Evolutionary conservation across 805 yeast genomes (phyloP), one percentile per base, ranked within the genome.

Genomic region (Brettanomyces naardenensis): DNA sequence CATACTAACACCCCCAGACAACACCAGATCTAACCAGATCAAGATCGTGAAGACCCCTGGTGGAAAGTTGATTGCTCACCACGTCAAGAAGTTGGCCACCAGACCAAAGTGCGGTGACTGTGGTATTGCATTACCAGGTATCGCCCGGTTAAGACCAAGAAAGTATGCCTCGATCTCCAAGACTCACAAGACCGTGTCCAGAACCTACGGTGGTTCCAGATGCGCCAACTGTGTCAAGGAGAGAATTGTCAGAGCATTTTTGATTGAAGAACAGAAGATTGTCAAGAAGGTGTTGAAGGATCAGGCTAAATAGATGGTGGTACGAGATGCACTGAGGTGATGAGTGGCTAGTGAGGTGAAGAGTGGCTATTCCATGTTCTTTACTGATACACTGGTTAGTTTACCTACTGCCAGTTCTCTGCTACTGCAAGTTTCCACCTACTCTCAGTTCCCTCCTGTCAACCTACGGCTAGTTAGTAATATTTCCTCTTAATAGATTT

Each of bases 1-100:
- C 11, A 15, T 21, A 13, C 21, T 17, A 19, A 26, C 20, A n/a
- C n/a, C 4, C 17, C 7, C 60, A 85, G 94, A 88, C 95, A 92
- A 92, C 95, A 89, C 98, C 82, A 83, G 81, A 73, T 92, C 98
- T 61, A 92, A 92, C 95, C 86, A 84, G 79, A 90, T 92, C 79
- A 90, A 85, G 89, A 95, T 90, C 73, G 95, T 90, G 63, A 92
- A 90, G 86, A 92, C 99, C 74, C 98, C 99, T 73, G 99, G 99
- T 80, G 97, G 97, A 68, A 83, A 82, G 73, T 81, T 92, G 73
- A 81, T 88, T 68, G 95, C 95, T 66, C 96, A 89, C 73, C 98
- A 92, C 78, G 76, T 87, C 65, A 86, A 86, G 83, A 88, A 88
- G 80, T 64, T 65, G 57, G 95, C 87, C 62, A 67, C 94, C 62